Base-by-base conservation (phyloP, 495 filamentous ascomycete genomes). In the Letharia lupina region DNA sequence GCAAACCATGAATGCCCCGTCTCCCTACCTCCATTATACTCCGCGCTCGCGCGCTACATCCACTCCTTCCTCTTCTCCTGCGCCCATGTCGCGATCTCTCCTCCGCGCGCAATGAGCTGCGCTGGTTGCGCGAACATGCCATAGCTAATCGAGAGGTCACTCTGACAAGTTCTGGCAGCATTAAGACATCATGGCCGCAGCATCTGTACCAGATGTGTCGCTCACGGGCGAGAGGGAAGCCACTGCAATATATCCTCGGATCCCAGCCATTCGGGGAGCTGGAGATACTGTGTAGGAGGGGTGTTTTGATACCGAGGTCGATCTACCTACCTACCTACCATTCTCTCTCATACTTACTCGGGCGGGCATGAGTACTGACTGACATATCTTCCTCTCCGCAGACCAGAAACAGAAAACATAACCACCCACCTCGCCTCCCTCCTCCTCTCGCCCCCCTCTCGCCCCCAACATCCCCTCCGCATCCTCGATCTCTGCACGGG, bases 401-500 rank as follows among this genome's bases (percentile, higher is more conserved):
- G 83, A 60, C 80, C 81, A 35, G 89, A 93, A 70, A 93, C 91
- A 15, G 91, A 93, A 72, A 78, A 86, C 4, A 87, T 86, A 73
- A 86, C 84, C 12, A 72, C 77, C 20, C 74, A 85, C 68, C 77
- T 92, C 12, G 82, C 83, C 35, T 66, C 76, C 6, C 60, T 84
- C 39, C 72, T 89, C 67, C 33, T 69, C 44, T 62, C 39, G 61
- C 23, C 68, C 33, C 39, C 31, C 56, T 10, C 10, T 45, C 61
- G 67, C 33, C 35, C 28, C 23, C 52, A 31, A 47, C 47, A 61
- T 45, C 56, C 66, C 18, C 67, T 94, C 10, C 82, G 80, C 40
- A 80, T 97, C 33, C 72, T 97, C 3, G 94, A 98, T 74, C 76
- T 96, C 37, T 98, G 94, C 74, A 89, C 90, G 0, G 94, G 94